Evolutionary conservation across 164 flowering plant genomes (phyloP).

Genomic region (Protea cynaroides): DNA sequence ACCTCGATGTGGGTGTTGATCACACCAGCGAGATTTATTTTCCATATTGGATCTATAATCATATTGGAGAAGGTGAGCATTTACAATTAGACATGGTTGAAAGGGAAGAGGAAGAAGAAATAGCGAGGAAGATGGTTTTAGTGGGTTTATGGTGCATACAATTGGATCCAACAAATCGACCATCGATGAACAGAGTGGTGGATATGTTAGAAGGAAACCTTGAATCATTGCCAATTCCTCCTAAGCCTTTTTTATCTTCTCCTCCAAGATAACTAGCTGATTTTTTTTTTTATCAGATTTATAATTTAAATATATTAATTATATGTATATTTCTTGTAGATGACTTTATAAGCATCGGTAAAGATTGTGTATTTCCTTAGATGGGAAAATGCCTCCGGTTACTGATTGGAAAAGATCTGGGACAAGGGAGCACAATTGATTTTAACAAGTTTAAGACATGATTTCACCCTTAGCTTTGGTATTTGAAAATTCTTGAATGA

Average conservation of each 20-base stretch:
- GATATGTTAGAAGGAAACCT: constrained; percentile 38
- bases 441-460: too few species aligned
- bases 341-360: too few species aligned
- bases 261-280: constrained; percentile 10
- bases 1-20: not conserved
- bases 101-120: constrained; percentile 17
- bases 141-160: constrained; percentile 50
- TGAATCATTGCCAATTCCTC: constrained; percentile 28
- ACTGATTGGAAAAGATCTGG: too few species aligned
- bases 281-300: not conserved
- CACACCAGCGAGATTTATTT: constrained; percentile 30
- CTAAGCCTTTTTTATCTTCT: constrained; percentile 22
- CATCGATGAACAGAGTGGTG: constrained; percentile 30
- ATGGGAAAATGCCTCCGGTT: too few species aligned
- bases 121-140: constrained; percentile 30
- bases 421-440: too few species aligned
- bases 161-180: constrained; percentile 27
- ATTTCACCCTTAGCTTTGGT: too few species aligned
- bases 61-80: constrained; percentile 13
- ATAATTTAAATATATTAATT: too few species aligned
- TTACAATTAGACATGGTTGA: constrained; percentile 13
- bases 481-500: too few species aligned
- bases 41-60: constrained; percentile 37
- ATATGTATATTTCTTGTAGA: too few species aligned
- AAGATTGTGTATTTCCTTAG: too few species aligned